Conservation (phyloP, 2,329 filamentous ascomycete species). For the Trichocomaceae sp. region DNA sequence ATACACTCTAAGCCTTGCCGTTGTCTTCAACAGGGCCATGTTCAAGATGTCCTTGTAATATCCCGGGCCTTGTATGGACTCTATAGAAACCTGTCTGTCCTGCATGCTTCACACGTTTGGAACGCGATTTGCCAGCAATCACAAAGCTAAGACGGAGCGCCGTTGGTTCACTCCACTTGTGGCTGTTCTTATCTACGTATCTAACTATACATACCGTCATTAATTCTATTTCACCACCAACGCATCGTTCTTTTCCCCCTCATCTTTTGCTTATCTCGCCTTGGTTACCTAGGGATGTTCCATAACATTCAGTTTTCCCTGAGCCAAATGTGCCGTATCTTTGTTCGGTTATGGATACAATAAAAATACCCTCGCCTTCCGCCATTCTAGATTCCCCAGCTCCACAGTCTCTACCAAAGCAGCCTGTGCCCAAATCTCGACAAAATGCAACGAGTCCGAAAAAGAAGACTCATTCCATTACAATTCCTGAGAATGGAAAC, state of each 20-base stretch:
- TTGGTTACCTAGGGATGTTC: constrained; percentile 13
- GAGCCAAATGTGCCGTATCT: constrained; percentile 3
- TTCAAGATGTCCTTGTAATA: neutral
- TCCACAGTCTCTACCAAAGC: constrained; percentile 19
- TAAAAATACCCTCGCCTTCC: constrained; percentile 55
- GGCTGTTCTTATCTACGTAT: constrained; percentile 7
- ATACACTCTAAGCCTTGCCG: neutral
- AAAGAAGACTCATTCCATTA: constrained; percentile 13
- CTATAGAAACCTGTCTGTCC: neutral
- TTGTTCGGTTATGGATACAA: constrained; percentile 47
- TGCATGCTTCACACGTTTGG: neutral
- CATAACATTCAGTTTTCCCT: constrained; percentile 8
- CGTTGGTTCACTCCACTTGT: constrained; percentile 4
- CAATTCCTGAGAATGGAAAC: constrained; percentile 1
- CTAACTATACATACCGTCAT: constrained; percentile 4
- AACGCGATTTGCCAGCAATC: neutral
- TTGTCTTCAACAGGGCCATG: neutral
- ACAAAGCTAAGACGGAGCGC: neutral
- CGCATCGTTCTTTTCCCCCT: neutral
- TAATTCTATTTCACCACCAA: neutral
- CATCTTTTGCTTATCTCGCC: constrained; percentile 3
- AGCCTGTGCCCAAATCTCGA: constrained; percentile 17
- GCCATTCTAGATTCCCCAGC: constrained; percentile 42
- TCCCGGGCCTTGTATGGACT: neutral
- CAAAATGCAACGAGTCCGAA: constrained; percentile 19